phyloP scores from a whole-genome alignment of 345 rosid genomes.

The Ceriops decandra region DNA sequence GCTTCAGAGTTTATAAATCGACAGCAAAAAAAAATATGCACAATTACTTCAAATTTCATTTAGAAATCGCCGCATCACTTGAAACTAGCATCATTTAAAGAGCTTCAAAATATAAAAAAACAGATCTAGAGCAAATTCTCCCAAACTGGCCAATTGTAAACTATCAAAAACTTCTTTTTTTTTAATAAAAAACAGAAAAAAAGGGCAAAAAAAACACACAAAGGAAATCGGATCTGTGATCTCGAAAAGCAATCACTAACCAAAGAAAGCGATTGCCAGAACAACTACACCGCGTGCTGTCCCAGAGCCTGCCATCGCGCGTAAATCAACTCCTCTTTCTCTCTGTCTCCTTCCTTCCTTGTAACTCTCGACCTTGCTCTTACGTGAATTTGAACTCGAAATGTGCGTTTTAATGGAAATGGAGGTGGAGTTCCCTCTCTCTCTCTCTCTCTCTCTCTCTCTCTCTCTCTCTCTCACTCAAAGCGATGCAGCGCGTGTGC shows the following conservation, averaged over 20 bases:
- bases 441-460: no score
- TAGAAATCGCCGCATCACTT: no score
- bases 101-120: not conserved
- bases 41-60: no score
- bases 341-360: not conserved
- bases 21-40: no score
- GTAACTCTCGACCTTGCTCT: not conserved
- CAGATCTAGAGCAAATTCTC: no score
- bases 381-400: no score
- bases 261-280: conserved; percentile 47
- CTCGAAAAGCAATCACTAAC: conserved; percentile 31
- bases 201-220: not conserved
- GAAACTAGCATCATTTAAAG: not conserved
- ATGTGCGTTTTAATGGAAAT: no score
- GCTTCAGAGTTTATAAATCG: no score
- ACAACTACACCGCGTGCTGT: conserved; percentile 51
- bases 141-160: no score
- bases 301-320: conserved; percentile 53
- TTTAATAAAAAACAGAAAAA: not conserved
- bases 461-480: no score
- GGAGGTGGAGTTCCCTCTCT: no score
- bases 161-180: not conserved
- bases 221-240: conserved; percentile 12
- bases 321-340: not conserved
- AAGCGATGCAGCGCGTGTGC: no score